These are phyloP conservation scores for Nadsonia starkeyi-henricii DNA, from an alignment of 1,139 yeast species.

Conservation along the genomic window DNA sequence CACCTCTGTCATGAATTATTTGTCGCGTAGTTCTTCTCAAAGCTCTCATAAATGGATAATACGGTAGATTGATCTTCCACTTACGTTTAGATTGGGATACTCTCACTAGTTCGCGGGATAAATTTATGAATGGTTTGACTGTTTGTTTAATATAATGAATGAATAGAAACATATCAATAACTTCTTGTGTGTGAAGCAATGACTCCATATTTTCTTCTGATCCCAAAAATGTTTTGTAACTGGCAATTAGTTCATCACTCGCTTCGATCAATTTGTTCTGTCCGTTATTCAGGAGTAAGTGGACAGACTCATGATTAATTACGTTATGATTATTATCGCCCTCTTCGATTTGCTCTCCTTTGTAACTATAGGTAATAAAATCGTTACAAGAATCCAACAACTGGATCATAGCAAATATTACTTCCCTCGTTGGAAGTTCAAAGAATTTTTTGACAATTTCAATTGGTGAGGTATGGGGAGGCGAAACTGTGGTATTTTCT, in stretches of 20 bases:
- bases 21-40: constrained; percentile 29
- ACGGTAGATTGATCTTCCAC: constrained; percentile 26
- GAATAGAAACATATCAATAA: constrained; percentile 6
- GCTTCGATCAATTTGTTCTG: neutral
- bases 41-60: constrained; percentile 29
- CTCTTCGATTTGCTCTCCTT: constrained; percentile 5
- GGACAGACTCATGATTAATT: neutral
- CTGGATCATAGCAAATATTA: constrained; percentile 8
- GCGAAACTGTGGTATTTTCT: neutral
- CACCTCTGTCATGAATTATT: constrained; percentile 35
- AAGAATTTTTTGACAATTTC: constrained; percentile 1
- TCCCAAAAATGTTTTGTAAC: neutral
- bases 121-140: constrained; percentile 7
- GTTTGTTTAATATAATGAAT: constrained; percentile 10
- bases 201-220: neutral
- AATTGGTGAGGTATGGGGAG: neutral
- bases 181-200: neutral
- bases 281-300: neutral
- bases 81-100: constrained; percentile 11
- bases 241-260: neutral
- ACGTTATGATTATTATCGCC: constrained; percentile 7
- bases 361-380: constrained; percentile 9
- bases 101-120: constrained; percentile 8
- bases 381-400: constrained; percentile 10
- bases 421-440: constrained; percentile 6